Evolutionary conservation across 345 rosid species (phyloP).

Genomic region (Atalantia buxifolia): DNA sequence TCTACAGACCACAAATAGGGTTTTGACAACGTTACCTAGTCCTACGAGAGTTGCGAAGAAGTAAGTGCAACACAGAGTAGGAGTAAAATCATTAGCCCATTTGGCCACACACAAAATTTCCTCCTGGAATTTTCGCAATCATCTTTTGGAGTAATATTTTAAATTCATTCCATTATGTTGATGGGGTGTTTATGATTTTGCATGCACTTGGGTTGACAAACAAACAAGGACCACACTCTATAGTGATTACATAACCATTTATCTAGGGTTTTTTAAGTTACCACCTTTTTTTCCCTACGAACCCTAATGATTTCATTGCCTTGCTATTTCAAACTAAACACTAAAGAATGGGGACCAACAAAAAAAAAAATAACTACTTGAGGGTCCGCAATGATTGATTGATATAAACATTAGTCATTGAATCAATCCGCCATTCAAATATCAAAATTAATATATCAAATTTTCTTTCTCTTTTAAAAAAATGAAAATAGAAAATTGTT

Average conservation of each 20-base stretch:
- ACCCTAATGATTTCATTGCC: background rate
- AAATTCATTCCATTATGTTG: background rate
- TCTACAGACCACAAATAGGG: background rate
- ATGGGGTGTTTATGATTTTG: constrained; percentile 7
- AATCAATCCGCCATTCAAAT: background rate
- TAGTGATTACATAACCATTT: background rate
- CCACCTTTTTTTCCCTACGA: background rate
- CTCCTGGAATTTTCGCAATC: background rate
- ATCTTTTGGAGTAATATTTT: too few relatives aligned
- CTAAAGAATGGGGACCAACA: background rate
- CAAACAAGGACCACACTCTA: background rate
- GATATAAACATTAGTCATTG: background rate
- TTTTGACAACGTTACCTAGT: background rate
- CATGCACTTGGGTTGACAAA: constrained; percentile 1
- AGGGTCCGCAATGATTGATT: background rate
- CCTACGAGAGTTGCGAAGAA: background rate
- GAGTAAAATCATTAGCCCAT: background rate
- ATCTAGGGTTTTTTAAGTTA: background rate
- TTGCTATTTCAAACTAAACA: background rate
- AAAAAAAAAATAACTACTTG: too few relatives aligned
- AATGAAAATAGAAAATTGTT: too few relatives aligned
- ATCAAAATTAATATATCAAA: background rate
- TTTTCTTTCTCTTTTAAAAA: too few relatives aligned
- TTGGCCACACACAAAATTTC: background rate
- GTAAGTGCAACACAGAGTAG: background rate